Conservation (phyloP, 116 monocot genomes). For the Iris pallida region DNA sequence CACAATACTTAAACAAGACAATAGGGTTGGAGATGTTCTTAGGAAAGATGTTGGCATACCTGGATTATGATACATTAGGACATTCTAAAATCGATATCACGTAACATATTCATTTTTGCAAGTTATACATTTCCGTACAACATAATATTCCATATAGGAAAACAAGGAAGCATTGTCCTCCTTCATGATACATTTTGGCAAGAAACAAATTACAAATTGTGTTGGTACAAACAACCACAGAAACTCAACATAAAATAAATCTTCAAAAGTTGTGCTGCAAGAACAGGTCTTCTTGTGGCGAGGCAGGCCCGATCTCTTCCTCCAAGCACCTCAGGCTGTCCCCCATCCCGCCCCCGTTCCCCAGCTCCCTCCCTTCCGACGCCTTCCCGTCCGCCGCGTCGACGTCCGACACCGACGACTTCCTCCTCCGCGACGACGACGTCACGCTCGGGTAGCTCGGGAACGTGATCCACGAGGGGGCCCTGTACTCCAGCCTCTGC, state of each 20-base stretch:
- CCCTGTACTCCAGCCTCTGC: conserved; percentile 67
- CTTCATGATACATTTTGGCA: too few species aligned
- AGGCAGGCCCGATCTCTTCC: conserved; percentile 95
- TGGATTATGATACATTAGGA: too few species aligned
- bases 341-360: conserved; percentile 10
- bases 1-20: too few species aligned
- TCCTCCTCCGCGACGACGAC: conserved; percentile 88
- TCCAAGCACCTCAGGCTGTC: conserved; percentile 66
- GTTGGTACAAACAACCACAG: too few species aligned
- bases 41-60: too few species aligned
- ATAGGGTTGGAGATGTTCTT: too few species aligned
- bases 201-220: too few species aligned
- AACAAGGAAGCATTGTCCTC: too few species aligned
- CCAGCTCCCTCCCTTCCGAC: conserved; percentile 40
- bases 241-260: not conserved
- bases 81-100: too few species aligned
- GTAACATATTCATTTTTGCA: too few species aligned
- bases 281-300: conserved; percentile 78
- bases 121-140: too few species aligned
- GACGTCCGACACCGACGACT: conserved; percentile 66
- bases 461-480: conserved; percentile 97
- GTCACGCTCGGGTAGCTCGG: conserved; percentile 94
- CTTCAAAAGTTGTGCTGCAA: conserved; percentile 87
- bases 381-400: conserved; percentile 49
- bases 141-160: too few species aligned